phyloP scores from a whole-genome alignment of 768 basidiomycete species.

The Dioszegia hungarica region DNA sequence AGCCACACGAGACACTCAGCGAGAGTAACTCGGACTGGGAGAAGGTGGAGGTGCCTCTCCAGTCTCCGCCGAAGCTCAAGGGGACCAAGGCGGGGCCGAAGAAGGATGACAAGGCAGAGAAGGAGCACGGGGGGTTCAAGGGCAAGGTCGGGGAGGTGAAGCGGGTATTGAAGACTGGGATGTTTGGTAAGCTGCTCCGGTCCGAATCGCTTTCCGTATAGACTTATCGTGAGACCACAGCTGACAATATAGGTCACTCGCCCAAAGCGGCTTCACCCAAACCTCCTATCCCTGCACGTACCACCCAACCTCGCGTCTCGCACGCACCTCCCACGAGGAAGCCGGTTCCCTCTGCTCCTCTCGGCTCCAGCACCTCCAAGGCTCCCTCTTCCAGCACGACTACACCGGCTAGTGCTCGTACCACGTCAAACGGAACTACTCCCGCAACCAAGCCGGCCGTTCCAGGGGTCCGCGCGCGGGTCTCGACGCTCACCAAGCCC shows the following conservation, averaged over 20 bases:
- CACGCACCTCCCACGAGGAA: background rate
- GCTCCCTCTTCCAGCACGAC: background rate
- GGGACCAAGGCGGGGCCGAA: background rate
- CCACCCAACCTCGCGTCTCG: background rate
- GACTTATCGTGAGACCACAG: background rate
- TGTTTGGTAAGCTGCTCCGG: constrained; percentile 19
- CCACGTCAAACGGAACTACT: background rate
- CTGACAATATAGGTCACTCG: background rate
- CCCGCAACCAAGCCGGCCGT: background rate
- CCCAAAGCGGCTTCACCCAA: background rate
- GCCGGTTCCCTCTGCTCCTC: background rate
- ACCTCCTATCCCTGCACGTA: background rate
- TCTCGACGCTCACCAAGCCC: constrained; percentile 3
- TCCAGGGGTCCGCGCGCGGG: background rate
- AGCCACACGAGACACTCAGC: background rate
- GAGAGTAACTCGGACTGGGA: constrained; percentile 7
- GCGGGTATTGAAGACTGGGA: constrained; percentile 33
- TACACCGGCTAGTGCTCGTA: background rate
- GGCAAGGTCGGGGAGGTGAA: constrained; percentile 23
- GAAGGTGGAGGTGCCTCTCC: constrained; percentile 4
- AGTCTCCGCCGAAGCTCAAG: background rate
- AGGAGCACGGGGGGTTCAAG: constrained; percentile 1
- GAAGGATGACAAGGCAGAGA: constrained; percentile 3
- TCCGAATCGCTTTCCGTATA: background rate
- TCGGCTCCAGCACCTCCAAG: background rate